Conservation (phyloP, 2,329 filamentous ascomycete species). For the Byssothecium circinans region DNA sequence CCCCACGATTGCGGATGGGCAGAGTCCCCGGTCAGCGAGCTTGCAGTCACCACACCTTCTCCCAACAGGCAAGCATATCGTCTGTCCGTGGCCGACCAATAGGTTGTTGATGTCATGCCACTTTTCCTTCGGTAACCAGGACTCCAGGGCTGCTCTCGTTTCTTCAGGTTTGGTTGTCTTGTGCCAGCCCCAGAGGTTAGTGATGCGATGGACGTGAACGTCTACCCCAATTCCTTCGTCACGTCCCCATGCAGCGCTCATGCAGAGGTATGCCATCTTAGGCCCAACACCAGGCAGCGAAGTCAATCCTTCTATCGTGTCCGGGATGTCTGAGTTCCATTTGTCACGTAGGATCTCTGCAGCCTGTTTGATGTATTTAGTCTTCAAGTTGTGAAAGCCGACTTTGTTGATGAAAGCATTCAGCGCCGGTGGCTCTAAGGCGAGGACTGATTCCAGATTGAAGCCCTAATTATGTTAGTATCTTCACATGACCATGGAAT, state of each 20-base stretch:
- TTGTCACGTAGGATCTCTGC: constrained; percentile 72
- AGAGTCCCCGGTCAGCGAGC: constrained; percentile 74
- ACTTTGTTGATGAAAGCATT: constrained; percentile 81
- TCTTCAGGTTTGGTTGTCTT: constrained; percentile 79
- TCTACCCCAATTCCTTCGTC: constrained; percentile 86
- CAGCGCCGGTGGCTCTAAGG: constrained; percentile 64
- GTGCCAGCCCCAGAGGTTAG: constrained; percentile 92
- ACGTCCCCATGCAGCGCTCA: constrained; percentile 73
- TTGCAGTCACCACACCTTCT: constrained; percentile 84
- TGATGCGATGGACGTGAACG: constrained; percentile 92
- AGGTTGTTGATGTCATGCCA: constrained; percentile 94
- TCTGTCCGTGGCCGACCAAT: constrained; percentile 86
- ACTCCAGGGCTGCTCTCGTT: constrained; percentile 73
- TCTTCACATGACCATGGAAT: background rate
- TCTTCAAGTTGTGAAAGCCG: constrained; percentile 95
- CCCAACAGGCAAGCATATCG: constrained; percentile 78
- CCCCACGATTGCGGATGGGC: constrained; percentile 55
- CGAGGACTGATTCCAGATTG: constrained; percentile 75
- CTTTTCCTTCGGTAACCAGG: constrained; percentile 79
- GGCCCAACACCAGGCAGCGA: constrained; percentile 84
- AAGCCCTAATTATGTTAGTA: constrained; percentile 50
- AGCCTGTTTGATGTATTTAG: constrained; percentile 75
- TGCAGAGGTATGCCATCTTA: constrained; percentile 91
- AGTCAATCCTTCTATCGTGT: constrained; percentile 73
- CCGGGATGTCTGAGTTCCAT: constrained; percentile 75